Base-by-base conservation (phyloP, 2,329 filamentous ascomycete genomes). In the Monilinia polystroma region DNA sequence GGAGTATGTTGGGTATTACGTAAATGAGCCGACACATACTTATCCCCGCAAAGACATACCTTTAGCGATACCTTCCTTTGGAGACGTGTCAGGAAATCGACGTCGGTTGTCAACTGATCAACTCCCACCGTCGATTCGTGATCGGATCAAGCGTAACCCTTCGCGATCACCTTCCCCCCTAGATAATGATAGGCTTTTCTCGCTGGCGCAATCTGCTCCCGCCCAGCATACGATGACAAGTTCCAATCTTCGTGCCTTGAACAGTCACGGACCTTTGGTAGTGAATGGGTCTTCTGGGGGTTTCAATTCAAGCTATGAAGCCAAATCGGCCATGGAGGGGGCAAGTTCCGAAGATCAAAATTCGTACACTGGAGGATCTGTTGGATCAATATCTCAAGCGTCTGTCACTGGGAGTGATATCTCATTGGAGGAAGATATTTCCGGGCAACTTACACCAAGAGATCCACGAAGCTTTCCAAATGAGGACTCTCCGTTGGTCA, bases 101-200 rank as follows among this genome's bases (percentile, higher is more conserved):
- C 69, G 73, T 35, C 69, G 73, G 43, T 58, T 74, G 43, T 77
- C 76, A 18, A 74, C 73, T 14, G 76, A 77, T 63, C 75, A 76
- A 57, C 67, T 76, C 51, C 75, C 75, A 26, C 75, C 75, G 58
- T 76, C 74, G 1, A 73, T 77, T 43, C 66, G 76, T 26, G 73
- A 77, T 66, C 69, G 75, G 29, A 53, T 77, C 20, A 75, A 71
- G 51, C 70, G 73, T 38, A 71, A 38, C 29, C 54, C 74, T 4
- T 77, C 76, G 23, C 67, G 76, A 55, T 77, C 76, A 16, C 76
- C 75, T 16, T 77, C 76, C 10, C 76, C 76, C n/a, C 69, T 76
- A 49, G 75, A 74, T 12, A 73, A 76, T 60, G 74, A 75, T 51
- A 70, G 73, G n/a, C 73, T 73, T 1, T 75, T 70, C 58, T 74